These are phyloP conservation scores for Termitomyces sp. DNA, from an alignment of 768 basidiomycete species.

Conservation along the genomic window DNA sequence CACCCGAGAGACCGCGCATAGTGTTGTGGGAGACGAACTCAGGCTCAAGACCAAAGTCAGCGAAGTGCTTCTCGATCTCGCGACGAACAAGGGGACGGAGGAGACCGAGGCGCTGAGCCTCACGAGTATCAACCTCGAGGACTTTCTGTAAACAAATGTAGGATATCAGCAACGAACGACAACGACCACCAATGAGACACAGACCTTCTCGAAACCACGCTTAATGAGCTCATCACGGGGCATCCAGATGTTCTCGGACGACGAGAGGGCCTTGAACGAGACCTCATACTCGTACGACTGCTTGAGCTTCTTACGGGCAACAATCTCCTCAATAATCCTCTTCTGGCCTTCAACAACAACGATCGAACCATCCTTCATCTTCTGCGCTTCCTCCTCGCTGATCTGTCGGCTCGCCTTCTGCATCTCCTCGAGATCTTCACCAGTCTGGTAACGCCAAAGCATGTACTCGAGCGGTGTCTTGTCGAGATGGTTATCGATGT, in stretches of 20 bases:
- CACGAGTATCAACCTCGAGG: slow-evolving; percentile 93
- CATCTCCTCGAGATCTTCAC: slow-evolving; percentile 97
- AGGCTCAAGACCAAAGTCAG: slow-evolving; percentile 97
- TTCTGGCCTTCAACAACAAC: slow-evolving; percentile 92
- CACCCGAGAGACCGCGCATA: slow-evolving; percentile 98
- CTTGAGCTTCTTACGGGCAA: slow-evolving; percentile 94
- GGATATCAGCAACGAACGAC: slow-evolving; percentile 7
- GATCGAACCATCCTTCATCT: slow-evolving; percentile 94
- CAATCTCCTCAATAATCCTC: slow-evolving; percentile 89
- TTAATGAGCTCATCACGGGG: slow-evolving; percentile 95
- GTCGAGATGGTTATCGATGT: slow-evolving; percentile 97
- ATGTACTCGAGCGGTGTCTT: slow-evolving; percentile 99
- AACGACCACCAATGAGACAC: slow-evolving; percentile 8
- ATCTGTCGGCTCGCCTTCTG: slow-evolving; percentile 86
- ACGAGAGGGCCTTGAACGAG: slow-evolving; percentile 90
- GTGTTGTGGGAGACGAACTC: slow-evolving; percentile 99
- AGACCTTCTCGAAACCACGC: slow-evolving; percentile 93
- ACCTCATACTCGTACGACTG: slow-evolving; percentile 99
- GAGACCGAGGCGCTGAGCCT: slow-evolving; percentile 94
- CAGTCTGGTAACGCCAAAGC: slow-evolving; percentile 99
- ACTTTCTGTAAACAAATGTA: slow-evolving; percentile 59
- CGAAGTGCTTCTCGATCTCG: slow-evolving; percentile 99
- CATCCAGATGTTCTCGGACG: slow-evolving; percentile 98
- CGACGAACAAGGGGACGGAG: slow-evolving; percentile 95
- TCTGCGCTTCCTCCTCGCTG: slow-evolving; percentile 80